These are phyloP conservation scores for Leishmania turanica DNA, from an alignment of 208 protist genomes.

Conservation along the genomic window DNA sequence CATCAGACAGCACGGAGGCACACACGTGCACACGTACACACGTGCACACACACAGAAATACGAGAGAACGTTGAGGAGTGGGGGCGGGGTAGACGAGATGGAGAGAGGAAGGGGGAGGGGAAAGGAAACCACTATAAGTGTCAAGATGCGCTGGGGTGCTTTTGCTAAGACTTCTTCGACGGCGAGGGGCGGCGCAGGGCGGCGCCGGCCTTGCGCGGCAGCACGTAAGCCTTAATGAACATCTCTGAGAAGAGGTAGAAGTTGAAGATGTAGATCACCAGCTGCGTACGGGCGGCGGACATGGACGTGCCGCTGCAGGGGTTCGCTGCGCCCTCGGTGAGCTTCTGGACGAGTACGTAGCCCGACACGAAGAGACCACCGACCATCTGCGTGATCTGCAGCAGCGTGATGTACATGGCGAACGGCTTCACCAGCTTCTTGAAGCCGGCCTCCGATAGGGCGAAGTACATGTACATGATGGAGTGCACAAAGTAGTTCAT, in stretches of 20 bases:
- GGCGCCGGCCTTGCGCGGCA: constrained; percentile 32
- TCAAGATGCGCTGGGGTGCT: background rate
- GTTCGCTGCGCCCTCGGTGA: constrained; percentile 5
- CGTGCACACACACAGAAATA: background rate
- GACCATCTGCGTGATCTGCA: constrained; percentile 95
- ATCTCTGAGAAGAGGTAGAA: constrained; percentile 94
- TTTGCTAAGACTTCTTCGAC: constrained; percentile 27
- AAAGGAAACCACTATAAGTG: background rate
- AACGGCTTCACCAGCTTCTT: constrained; percentile 79
- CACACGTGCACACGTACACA: background rate
- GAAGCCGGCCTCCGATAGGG: constrained; percentile 65
- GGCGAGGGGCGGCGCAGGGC: constrained; percentile 1
- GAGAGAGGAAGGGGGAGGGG: too few species aligned
- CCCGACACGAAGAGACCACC: constrained; percentile 79
- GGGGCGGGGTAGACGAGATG: background rate
- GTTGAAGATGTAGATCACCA: constrained; percentile 93
- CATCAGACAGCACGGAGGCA: background rate
- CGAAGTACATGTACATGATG: constrained; percentile 97
- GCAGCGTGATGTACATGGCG: constrained; percentile 84
- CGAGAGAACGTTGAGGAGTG: background rate
- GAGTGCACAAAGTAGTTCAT: constrained; percentile 96
- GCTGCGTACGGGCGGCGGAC: constrained; percentile 44
- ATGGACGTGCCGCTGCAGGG: constrained; percentile 33
- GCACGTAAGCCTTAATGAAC: constrained; percentile 86
- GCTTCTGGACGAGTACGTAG: constrained; percentile 50